Evolutionary conservation across 2,329 filamentous ascomycete species (phyloP).

Genomic region (Xylariaceae sp.): DNA sequence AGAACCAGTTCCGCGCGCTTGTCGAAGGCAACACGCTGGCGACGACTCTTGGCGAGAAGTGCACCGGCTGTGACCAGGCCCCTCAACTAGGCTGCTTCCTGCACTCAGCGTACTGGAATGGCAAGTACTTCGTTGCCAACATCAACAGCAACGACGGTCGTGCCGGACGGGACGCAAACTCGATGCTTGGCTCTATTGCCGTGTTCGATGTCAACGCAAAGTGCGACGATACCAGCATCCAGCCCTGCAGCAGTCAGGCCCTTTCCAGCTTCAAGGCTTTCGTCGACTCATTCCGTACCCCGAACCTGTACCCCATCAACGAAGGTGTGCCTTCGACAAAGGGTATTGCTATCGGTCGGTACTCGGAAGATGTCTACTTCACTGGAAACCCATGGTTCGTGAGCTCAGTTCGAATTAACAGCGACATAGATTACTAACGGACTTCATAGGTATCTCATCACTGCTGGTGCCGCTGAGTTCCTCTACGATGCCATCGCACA

Average conservation of each 20-base stretch:
- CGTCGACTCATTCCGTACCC: constrained; percentile 48
- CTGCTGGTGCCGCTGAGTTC: constrained; percentile 52
- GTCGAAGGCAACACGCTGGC: constrained; percentile 49
- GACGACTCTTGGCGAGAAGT: constrained; percentile 42
- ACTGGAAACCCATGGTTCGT: constrained; percentile 51
- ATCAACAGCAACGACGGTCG: constrained; percentile 42
- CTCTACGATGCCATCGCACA: constrained; percentile 53
- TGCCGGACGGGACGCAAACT: constrained; percentile 53
- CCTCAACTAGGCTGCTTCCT: constrained; percentile 49
- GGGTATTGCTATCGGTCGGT: constrained; percentile 43
- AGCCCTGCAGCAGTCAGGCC: constrained; percentile 47
- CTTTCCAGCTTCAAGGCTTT: constrained; percentile 53
- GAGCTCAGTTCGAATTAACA: too few species aligned
- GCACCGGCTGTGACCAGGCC: constrained; percentile 46
- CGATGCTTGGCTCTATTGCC: constrained; percentile 42
- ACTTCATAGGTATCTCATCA: constrained; percentile 41
- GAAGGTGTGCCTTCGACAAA: constrained; percentile 39
- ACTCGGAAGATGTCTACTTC: constrained; percentile 49
- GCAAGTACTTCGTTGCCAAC: constrained; percentile 50
- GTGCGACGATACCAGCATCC: constrained; percentile 51
- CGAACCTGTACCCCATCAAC: constrained; percentile 48
- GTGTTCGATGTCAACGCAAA: constrained; percentile 47
- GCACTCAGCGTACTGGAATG: constrained; percentile 51
- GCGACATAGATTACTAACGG: constrained; percentile 10
- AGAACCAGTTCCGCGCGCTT: constrained; percentile 49